These are phyloP conservation scores for Kluyveromyces aestuarii DNA, from an alignment of 805 yeast genomes.

Conservation along the genomic window DNA sequence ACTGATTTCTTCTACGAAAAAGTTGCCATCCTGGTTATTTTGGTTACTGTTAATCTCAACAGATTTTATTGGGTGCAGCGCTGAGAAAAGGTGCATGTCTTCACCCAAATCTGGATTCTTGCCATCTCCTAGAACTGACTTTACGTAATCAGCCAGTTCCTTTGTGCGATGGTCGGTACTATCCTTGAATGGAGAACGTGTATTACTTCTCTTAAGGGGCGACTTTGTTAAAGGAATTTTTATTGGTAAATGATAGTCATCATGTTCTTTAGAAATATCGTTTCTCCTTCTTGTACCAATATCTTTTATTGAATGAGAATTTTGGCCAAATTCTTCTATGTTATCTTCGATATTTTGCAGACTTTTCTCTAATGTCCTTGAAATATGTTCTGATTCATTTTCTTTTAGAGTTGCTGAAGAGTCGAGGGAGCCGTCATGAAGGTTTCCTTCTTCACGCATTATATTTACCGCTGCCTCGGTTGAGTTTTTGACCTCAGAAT, in stretches of 20 bases:
- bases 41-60: not conserved
- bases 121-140: not conserved
- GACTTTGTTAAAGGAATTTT: not conserved
- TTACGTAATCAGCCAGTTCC: not conserved
- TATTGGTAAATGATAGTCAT: not conserved
- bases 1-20: not conserved
- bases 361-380: not conserved
- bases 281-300: not conserved
- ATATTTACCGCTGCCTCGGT: not conserved
- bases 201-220: not conserved
- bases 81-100: not conserved
- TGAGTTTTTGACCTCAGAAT: not conserved
- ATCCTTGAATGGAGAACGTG: not conserved
- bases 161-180: not conserved
- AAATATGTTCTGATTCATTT: not conserved
- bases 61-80: not conserved
- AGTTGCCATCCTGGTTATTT: not conserved
- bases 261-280: not conserved
- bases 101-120: not conserved
- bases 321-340: not conserved
- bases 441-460: not conserved
- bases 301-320: no score
- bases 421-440: not conserved
- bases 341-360: not conserved
- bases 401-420: not conserved